Percentiles rank a stretch among this genome's conserved stretches.
Evolutionary conservation across 768 basidiomycete genomes (phyloP).

Genomic region (Rubroboletus satanas): DNA sequence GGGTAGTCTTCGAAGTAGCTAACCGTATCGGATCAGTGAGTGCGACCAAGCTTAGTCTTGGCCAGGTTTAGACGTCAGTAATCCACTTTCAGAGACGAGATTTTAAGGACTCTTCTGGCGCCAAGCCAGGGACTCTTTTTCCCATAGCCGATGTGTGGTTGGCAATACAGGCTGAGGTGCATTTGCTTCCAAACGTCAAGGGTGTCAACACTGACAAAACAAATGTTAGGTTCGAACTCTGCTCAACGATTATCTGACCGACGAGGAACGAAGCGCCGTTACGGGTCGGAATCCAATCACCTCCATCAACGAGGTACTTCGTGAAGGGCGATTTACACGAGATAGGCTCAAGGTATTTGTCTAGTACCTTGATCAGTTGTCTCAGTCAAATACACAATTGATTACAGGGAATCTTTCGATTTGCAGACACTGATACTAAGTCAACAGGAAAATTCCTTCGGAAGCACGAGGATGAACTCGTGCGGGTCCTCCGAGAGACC

Average conservation of each 20-base stretch:
- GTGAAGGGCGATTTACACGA: constrained; percentile 73
- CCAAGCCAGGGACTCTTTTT: constrained; percentile 73
- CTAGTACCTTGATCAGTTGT: neutral
- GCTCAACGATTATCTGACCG: constrained; percentile 86
- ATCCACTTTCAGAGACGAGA: constrained; percentile 64
- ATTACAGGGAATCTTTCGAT: constrained; percentile 78
- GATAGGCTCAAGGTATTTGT: constrained; percentile 71
- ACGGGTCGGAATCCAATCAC: constrained; percentile 84
- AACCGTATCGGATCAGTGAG: constrained; percentile 88
- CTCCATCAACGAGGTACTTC: constrained; percentile 90
- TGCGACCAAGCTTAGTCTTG: constrained; percentile 10
- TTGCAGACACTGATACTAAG: constrained; percentile 85
- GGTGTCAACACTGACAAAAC: constrained; percentile 1
- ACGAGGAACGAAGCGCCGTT: constrained; percentile 77
- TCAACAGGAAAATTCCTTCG: constrained; percentile 62
- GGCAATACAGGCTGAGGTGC: constrained; percentile 85
- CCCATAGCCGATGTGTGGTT: constrained; percentile 85
- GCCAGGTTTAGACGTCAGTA: neutral
- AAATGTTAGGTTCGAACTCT: constrained; percentile 68
- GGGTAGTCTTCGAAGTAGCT: constrained; percentile 87
- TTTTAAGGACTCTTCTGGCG: constrained; percentile 81
- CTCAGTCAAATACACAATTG: neutral
- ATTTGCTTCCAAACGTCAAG: neutral
- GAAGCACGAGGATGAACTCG: constrained; percentile 80
- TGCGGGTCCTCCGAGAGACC: constrained; percentile 77